Evolutionary conservation across 305 asterid genomes (phyloP).

Genomic region (Fraxinus platypoda): DNA sequence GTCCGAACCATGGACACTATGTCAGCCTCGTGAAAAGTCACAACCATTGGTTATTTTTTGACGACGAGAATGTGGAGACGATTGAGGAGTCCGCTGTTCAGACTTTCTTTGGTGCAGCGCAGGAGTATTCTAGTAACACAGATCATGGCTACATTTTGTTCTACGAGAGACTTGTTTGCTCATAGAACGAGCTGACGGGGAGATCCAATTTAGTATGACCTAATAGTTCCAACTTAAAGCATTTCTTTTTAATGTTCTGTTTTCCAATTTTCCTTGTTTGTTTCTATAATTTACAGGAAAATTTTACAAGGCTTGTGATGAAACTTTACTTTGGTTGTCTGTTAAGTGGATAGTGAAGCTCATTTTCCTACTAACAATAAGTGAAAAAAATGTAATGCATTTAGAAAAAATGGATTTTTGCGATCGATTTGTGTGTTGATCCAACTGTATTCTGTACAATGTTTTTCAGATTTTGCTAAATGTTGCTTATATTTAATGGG

Average conservation of each 20-base stretch:
- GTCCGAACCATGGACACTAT: constrained; percentile 54
- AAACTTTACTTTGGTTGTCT: constrained; percentile 40
- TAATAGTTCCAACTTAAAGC: constrained; percentile 10
- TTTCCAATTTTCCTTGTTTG: neutral
- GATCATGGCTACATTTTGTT: constrained; percentile 54
- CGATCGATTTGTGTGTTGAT: neutral
- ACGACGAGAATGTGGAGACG: constrained; percentile 56
- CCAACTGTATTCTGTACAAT: neutral
- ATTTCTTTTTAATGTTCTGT: constrained; percentile 13
- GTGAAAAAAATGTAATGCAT: constrained; percentile 21
- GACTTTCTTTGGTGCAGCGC: constrained; percentile 55
- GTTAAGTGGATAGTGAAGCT: constrained; percentile 41
- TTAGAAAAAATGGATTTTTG: neutral
- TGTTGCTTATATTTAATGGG: neutral
- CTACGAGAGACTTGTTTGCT: constrained; percentile 32
- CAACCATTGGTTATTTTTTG: constrained; percentile 53
- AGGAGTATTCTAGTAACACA: constrained; percentile 53
- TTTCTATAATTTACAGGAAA: too few species aligned
- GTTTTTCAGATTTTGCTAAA: neutral
- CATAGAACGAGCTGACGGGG: constrained; percentile 40
- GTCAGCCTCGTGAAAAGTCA: constrained; percentile 58
- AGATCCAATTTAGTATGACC: neutral
- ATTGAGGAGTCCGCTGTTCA: constrained; percentile 56
- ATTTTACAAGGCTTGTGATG: constrained; percentile 27
- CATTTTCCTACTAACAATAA: constrained; percentile 38